A percentile compares a stretch with the other conserved stretches of the same genome.
Conservation (phyloP, 768 basidiomycete genomes). For the Tremella fuciformis region DNA sequence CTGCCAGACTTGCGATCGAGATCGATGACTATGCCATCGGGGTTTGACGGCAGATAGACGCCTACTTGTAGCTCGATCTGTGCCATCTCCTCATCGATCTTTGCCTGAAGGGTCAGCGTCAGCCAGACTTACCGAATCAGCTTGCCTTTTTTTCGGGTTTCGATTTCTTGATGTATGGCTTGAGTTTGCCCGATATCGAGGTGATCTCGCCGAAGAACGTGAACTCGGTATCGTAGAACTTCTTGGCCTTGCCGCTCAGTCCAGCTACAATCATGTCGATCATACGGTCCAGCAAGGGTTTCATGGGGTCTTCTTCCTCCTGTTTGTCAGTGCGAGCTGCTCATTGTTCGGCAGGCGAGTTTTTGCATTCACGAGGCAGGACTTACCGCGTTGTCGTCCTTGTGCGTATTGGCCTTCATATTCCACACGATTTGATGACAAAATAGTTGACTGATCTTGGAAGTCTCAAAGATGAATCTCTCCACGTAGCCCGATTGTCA, state of each 20-base stretch:
- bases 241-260: conserved; percentile 79
- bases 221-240: conserved; percentile 93
- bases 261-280: conserved; percentile 74
- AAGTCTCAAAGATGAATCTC: conserved; percentile 92
- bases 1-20: conserved; percentile 95
- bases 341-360: too few species aligned
- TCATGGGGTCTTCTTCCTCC: conserved; percentile 76
- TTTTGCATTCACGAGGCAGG: too few species aligned
- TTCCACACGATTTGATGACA: conserved; percentile 99
- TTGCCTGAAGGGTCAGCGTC: conserved; percentile 61
- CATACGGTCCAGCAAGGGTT: conserved; percentile 87
- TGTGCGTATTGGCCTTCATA: conserved; percentile 97
- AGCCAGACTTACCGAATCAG: not conserved
- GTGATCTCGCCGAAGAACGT: conserved; percentile 94
- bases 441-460: conserved; percentile 93
- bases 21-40: conserved; percentile 93
- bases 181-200: conserved; percentile 94
- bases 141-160: conserved; percentile 93
- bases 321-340: not conserved
- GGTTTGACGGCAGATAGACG: conserved; percentile 95
- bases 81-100: conserved; percentile 99
- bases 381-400: conserved; percentile 78
- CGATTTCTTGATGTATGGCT: conserved; percentile 89
- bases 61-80: conserved; percentile 90
- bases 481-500: conserved; percentile 73